These are phyloP conservation scores for Boletus bicolor DNA, from an alignment of 768 basidiomycete genomes.

Conservation along the genomic window DNA sequence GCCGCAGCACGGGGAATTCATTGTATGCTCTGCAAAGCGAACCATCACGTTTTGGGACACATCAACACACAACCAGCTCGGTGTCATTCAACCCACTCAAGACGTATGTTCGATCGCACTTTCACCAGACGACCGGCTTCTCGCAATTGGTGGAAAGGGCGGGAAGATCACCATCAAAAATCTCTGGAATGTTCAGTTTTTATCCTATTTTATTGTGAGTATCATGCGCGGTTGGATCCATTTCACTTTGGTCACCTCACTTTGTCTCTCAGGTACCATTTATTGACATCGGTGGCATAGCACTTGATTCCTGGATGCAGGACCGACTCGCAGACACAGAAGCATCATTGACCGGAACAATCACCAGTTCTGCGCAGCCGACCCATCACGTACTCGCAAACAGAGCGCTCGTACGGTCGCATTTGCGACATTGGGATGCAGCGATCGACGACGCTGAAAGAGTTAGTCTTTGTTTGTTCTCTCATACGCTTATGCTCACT, in stretches of 20 bases:
- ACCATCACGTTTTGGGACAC: not conserved
- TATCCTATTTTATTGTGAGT: not conserved
- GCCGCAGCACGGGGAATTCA: not conserved
- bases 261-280: not conserved
- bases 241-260: too few species aligned
- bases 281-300: not conserved
- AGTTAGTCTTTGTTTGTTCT: not conserved
- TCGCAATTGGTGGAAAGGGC: not conserved
- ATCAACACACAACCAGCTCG: not conserved
- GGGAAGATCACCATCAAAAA: not conserved
- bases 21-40: not conserved
- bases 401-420: conserved; percentile 3
- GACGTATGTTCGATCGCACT: not conserved
- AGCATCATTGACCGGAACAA: not conserved
- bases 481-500: not conserved
- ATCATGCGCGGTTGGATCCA: not conserved
- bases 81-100: not conserved
- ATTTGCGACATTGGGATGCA: not conserved
- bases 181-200: not conserved
- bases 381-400: not conserved
- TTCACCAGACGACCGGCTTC: not conserved
- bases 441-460: conserved; percentile 2
- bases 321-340: not conserved
- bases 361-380: not conserved
- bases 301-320: not conserved